These are phyloP conservation scores for Corymbia calophylla DNA, from an alignment of 441 rosid species.

Conservation along the genomic window DNA sequence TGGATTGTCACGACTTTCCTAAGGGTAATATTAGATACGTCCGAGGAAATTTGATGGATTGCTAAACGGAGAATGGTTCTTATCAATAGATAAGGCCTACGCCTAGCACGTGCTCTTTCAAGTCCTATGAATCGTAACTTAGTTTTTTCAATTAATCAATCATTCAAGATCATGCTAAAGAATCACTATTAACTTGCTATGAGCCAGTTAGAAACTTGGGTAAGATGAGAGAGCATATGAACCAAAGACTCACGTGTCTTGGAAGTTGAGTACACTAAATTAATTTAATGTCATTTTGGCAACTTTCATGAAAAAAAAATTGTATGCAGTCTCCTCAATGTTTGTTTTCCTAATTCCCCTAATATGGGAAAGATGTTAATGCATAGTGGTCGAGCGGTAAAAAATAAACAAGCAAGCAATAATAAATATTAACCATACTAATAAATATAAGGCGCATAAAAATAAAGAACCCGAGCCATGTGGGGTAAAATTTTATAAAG, in stretches of 20 bases:
- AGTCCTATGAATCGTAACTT: fast-evolving
- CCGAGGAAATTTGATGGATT: background rate
- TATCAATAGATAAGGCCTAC: fast-evolving
- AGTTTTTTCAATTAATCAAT: fast-evolving
- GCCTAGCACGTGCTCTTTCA: fast-evolving
- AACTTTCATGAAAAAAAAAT: background rate
- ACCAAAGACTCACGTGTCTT: background rate
- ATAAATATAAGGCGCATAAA: background rate
- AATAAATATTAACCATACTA: background rate
- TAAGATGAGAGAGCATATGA: background rate
- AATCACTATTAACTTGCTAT: background rate
- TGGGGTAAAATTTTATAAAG: background rate
- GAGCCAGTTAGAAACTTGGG: background rate
- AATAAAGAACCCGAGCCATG: background rate
- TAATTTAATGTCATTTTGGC: fast-evolving
- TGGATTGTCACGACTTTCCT: fast-evolving
- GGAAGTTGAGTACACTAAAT: fast-evolving
- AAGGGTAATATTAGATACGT: background rate
- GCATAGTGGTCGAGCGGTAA: background rate
- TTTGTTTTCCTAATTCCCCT: background rate
- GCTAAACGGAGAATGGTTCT: fast-evolving
- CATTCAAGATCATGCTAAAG: background rate
- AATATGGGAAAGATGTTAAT: background rate
- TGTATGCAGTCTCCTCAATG: background rate
- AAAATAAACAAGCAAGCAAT: background rate